A percentile compares a stretch with the other conserved stretches of the same genome.
phyloP scores from a whole-genome alignment of 2,329 filamentous ascomycete genomes.

The Arthroderma sp. region DNA sequence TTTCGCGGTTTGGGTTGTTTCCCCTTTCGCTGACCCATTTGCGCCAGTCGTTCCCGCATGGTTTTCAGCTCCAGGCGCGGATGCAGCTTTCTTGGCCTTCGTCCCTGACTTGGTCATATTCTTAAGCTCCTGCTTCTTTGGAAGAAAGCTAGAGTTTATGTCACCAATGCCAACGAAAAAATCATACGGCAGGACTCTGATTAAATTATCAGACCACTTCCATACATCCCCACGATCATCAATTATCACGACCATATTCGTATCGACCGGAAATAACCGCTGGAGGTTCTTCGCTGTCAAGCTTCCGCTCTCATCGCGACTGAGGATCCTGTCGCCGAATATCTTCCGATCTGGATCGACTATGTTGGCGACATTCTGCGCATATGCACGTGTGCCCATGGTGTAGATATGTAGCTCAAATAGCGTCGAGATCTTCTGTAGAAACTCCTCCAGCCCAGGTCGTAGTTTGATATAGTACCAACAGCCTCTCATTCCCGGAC shows the following conservation, averaged over 20 bases:
- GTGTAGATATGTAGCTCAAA: conserved; percentile 98
- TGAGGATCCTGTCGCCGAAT: conserved; percentile 90
- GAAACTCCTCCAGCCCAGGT: conserved; percentile 69
- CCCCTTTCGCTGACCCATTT: conserved; percentile 19
- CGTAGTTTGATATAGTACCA: conserved; percentile 99
- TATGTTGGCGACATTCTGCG: conserved; percentile 77
- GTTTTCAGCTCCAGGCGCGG: conserved; percentile 3
- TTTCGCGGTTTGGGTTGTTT: conserved; percentile 12
- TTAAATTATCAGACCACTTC: conserved; percentile 82
- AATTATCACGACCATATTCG: conserved; percentile 98
- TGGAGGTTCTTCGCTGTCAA: conserved; percentile 82
- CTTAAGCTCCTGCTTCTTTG: conserved; percentile 51
- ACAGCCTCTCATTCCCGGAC: conserved; percentile 59
- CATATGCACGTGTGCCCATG: conserved; percentile 97
- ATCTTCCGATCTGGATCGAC: conserved; percentile 81
- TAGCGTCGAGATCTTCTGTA: conserved; percentile 60
- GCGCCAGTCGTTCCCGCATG: conserved; percentile 15
- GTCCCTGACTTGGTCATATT: conserved; percentile 24
- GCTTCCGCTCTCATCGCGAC: conserved; percentile 91
- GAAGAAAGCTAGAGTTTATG: conserved; percentile 95
- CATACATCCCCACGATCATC: conserved; percentile 95
- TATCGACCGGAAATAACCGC: conserved; percentile 87
- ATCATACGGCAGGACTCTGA: conserved; percentile 90
- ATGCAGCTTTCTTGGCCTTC: conserved; percentile 15
- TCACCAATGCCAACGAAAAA: conserved; percentile 98